These are phyloP conservation scores for Bremia lactucae DNA, from an alignment of 352 stramenopile genomes.

Conservation along the genomic window DNA sequence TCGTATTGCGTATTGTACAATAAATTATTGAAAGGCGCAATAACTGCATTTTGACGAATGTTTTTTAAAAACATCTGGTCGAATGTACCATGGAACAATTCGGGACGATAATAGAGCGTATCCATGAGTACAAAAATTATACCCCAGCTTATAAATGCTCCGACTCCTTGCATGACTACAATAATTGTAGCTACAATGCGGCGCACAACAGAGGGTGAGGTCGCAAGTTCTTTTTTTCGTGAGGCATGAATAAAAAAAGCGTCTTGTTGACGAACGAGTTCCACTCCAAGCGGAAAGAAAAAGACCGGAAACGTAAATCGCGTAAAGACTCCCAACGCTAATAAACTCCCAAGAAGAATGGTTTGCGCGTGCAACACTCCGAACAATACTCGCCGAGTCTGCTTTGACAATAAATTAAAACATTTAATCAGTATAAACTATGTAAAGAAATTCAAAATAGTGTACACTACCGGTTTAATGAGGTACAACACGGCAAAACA, in stretches of 20 bases:
- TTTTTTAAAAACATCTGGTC: constrained; percentile 4
- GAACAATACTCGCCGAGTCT: constrained; percentile 34
- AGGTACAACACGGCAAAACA: constrained; percentile 43
- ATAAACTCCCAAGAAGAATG: constrained; percentile 44
- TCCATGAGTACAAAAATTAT: constrained; percentile 33
- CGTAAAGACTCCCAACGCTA: constrained; percentile 65
- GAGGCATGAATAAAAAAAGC: constrained; percentile 19
- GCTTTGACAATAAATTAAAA: no score
- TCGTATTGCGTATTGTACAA: constrained; percentile 86
- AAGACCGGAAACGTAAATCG: constrained; percentile 79
- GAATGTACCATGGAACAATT: constrained; percentile 8
- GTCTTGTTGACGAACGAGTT: constrained; percentile 54
- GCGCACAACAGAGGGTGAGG: constrained; percentile 1
- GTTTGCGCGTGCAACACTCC: constrained; percentile 36
- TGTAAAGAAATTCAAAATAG: constrained; percentile 2
- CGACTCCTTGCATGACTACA: constrained; percentile 33
- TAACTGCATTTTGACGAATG: constrained; percentile 19
- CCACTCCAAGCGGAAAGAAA: constrained; percentile 60
- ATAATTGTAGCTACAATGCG: constrained; percentile 18
- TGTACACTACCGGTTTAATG: constrained; percentile 24
- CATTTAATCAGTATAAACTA: background rate
- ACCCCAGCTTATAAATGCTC: constrained; percentile 31
- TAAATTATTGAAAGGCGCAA: constrained; percentile 84
- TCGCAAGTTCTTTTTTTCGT: constrained; percentile 14
- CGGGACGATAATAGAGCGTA: constrained; percentile 45